These are phyloP conservation scores for Mytilinidion resinicola DNA, from an alignment of 495 filamentous ascomycete genomes.

Conservation along the genomic window DNA sequence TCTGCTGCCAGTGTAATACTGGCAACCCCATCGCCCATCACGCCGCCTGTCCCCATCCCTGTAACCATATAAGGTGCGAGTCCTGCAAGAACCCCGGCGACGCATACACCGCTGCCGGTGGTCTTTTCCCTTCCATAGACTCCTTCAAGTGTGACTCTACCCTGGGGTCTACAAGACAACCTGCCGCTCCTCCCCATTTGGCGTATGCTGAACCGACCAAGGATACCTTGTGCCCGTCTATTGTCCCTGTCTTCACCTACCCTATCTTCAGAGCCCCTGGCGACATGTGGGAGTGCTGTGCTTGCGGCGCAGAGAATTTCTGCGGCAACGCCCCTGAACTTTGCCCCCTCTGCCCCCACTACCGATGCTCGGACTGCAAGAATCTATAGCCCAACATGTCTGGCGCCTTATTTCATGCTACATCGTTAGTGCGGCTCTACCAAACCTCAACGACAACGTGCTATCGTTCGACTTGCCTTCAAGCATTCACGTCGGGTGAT, in stretches of 20 bases:
- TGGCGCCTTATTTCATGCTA: too few species aligned
- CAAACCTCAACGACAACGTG: too few species aligned
- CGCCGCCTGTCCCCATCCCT: neutral
- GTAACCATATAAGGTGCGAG: neutral
- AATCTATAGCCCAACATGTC: too few species aligned
- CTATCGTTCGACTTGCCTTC: too few species aligned
- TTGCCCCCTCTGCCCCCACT: neutral
- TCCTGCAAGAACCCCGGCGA: neutral
- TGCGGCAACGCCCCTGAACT: neutral
- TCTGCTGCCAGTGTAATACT: neutral
- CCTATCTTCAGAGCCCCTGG: neutral
- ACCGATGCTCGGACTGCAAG: neutral
- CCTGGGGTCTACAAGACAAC: neutral
- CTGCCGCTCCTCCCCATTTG: neutral
- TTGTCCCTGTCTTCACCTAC: too few species aligned
- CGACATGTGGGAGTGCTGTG: neutral
- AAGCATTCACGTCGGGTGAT: too few species aligned
- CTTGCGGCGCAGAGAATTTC: neutral
- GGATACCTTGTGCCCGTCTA: neutral
- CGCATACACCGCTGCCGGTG: neutral
- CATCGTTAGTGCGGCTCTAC: too few species aligned
- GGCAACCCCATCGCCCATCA: neutral
- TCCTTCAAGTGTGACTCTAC: neutral
- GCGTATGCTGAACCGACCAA: too few species aligned
- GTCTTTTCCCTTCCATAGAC: neutral